These are phyloP conservation scores for Leucosporidium yakuticum DNA, from an alignment of 768 basidiomycete species.

Conservation along the genomic window DNA sequence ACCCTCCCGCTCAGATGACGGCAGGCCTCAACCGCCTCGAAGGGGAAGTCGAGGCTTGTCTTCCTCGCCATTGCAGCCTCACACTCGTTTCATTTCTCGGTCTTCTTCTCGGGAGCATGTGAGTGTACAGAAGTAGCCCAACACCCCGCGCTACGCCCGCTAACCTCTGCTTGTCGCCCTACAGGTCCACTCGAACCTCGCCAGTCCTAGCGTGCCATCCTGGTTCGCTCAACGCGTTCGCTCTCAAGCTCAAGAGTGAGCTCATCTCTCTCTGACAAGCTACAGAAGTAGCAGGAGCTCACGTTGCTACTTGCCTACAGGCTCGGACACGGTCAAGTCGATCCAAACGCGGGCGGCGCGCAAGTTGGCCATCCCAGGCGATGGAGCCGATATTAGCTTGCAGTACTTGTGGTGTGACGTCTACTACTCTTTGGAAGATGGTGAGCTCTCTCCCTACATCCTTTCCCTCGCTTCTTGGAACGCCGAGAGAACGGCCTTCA, in stretches of 20 bases:
- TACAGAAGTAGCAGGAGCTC: neutral
- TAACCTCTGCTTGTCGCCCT: too few relatives aligned
- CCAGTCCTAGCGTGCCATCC: conserved; percentile 25
- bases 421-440: conserved; percentile 38
- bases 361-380: conserved; percentile 29
- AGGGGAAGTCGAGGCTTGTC: too few relatives aligned
- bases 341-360: conserved; percentile 23
- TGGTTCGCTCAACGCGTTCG: conserved; percentile 34
- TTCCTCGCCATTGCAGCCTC: too few relatives aligned
- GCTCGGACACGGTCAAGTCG: conserved; percentile 18
- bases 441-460: conserved; percentile 7
- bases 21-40: too few relatives aligned
- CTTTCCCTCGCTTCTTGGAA: too few relatives aligned
- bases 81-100: too few relatives aligned
- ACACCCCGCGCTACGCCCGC: too few relatives aligned
- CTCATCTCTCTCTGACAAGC: neutral
- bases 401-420: conserved; percentile 38
- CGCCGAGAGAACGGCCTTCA: neutral
- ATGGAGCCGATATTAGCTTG: conserved; percentile 16
- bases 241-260: conserved; percentile 36
- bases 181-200: too few relatives aligned
- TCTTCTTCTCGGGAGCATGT: too few relatives aligned
- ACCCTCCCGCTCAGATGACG: too few relatives aligned
- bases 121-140: too few relatives aligned
- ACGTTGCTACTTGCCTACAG: neutral